Base-by-base conservation (phyloP, 352 stramenopile genomes). In the Pythium scleroteichum region DNA sequence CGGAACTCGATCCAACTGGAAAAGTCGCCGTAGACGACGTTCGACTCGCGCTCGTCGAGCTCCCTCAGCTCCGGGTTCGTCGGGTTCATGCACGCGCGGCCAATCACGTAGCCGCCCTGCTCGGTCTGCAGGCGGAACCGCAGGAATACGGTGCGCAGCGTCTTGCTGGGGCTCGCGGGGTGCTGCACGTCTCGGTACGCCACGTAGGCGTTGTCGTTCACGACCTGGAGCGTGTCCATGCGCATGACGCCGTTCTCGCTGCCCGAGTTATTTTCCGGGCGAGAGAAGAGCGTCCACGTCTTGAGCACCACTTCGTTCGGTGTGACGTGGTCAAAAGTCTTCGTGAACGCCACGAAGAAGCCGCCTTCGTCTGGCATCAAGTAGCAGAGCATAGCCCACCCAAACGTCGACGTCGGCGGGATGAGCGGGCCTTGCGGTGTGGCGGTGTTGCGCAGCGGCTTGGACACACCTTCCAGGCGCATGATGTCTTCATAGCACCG, bases 401-500 rank as follows among this genome's bases (percentile, higher is more conserved):
- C 71, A 32, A 78, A 72, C 9, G 78, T 88, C 1, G 76, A 75
- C 3, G 66, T 69, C 12, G 76, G 68, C 7, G 78, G 78, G 27
- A 87, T 29, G 27, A 22, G 33, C 29, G 53, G 52, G 8, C 17
- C 14, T 0, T 64, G 42, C 0, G 48, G 7, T 14, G 23, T 55
- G 39, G 50, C 44, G 7, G 42, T 59, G 26, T 66, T 61, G 44
- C 59, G 44, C 7, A 69, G 53, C 12, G 62, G 70, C 52, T 58
- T 73, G 63, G 52, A 71, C 12, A 87, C 66, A 19, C 76, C 59
- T 53, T 87, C 76, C 40, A 86, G 73, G 20, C 70, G 67, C 10
- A 73, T 57, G 53, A 87, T 83, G 67, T 78, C 68, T 42, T 84
- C 64, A 55, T 85, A 88, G 61, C 79, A 87, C 14, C 59, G 70